Conservation (phyloP, 331 rosid genomes). For the Pyrus hybrid region DNA sequence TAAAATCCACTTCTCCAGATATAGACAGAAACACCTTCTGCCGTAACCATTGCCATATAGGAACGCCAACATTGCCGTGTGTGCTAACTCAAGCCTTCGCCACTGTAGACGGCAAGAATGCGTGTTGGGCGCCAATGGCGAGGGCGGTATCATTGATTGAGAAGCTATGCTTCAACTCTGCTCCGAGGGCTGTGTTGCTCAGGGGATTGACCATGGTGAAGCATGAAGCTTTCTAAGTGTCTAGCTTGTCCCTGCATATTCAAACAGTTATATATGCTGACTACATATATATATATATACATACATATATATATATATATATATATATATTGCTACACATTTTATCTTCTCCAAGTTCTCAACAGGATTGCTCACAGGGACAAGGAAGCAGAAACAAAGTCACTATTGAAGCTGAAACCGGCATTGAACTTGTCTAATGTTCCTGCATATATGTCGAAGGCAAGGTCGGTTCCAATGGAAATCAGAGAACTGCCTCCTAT, state of each 20-base stretch:
- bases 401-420: constrained; percentile 42
- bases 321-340: background rate
- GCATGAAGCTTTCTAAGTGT: constrained; percentile 42
- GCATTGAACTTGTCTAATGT: constrained; percentile 36
- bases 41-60: constrained; percentile 49
- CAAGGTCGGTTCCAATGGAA: constrained; percentile 44
- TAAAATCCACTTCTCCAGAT: constrained; percentile 54
- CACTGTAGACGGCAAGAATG: constrained; percentile 32
- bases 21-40: constrained; percentile 33
- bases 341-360: background rate
- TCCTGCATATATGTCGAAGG: constrained; percentile 35
- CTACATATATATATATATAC: too few species aligned
- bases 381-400: constrained; percentile 46
- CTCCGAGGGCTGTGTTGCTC: constrained; percentile 52
- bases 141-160: constrained; percentile 30
- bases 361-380: constrained; percentile 45
- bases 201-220: constrained; percentile 42
- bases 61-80: constrained; percentile 39
- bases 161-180: constrained; percentile 49
- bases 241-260: constrained; percentile 53
- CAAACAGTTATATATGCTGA: background rate
- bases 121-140: constrained; percentile 55
- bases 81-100: constrained; percentile 47
- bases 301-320: background rate
- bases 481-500: constrained; percentile 36